Evolutionary conservation across 1,284 basidiomycete genomes (phyloP).

Genomic region (Cystobasidium slooffiae): DNA sequence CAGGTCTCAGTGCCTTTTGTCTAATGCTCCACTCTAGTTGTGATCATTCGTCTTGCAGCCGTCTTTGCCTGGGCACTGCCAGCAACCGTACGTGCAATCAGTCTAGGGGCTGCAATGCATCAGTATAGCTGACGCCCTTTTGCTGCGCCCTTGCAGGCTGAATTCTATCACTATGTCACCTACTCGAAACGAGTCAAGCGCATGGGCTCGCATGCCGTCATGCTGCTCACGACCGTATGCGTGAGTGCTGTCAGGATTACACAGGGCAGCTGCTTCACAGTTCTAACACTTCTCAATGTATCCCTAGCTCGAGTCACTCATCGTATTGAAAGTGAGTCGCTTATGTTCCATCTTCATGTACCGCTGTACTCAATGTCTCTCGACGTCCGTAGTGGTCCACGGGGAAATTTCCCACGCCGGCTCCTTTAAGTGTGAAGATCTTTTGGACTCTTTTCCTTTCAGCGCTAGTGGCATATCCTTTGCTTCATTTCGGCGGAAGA

Average conservation of each 20-base stretch:
- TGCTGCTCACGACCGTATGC: slow-evolving; percentile 73
- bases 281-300: neutral
- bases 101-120: neutral
- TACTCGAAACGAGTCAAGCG: slow-evolving; percentile 68
- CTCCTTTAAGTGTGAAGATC: slow-evolving; percentile 68
- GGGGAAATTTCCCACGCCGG: slow-evolving; percentile 68
- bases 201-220: slow-evolving; percentile 84
- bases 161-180: slow-evolving; percentile 41
- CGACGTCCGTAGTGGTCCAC: slow-evolving; percentile 67
- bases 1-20: neutral
- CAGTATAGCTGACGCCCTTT: slow-evolving; percentile 66
- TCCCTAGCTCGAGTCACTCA: slow-evolving; percentile 7
- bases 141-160: slow-evolving; percentile 73
- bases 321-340: slow-evolving; percentile 17
- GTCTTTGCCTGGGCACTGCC: slow-evolving; percentile 80
- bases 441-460: slow-evolving; percentile 66
- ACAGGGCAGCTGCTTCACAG: neutral
- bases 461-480: slow-evolving; percentile 70
- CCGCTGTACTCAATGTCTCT: neutral
- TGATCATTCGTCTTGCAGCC: slow-evolving; percentile 71
- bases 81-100: slow-evolving; percentile 66
- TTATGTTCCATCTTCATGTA: slow-evolving; percentile 50
- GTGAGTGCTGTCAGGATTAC: slow-evolving; percentile 3
- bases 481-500: slow-evolving; percentile 62
- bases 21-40: slow-evolving; percentile 65